A percentile compares a stretch with the other conserved stretches of the same genome.
These are phyloP conservation scores for Fagopyrum tataricum DNA, from an alignment of 148 eudicot genomes.

Conservation along the genomic window DNA sequence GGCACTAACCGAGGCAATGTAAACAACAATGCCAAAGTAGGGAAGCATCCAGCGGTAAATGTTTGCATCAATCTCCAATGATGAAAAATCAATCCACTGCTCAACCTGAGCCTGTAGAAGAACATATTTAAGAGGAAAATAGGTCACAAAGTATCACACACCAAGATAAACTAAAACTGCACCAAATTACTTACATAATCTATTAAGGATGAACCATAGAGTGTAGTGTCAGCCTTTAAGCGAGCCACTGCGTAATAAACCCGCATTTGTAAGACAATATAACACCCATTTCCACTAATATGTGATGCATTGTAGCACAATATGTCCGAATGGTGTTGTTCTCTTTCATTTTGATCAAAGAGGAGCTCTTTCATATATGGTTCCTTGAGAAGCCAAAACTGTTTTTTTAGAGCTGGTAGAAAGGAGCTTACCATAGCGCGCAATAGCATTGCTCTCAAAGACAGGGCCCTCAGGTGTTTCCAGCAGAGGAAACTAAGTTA, in stretches of 20 bases:
- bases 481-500: constrained; percentile 52
- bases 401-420: neutral
- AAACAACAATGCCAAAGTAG: constrained; percentile 30
- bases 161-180: neutral
- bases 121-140: neutral
- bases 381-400: neutral
- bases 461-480: constrained; percentile 59
- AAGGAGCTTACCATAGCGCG: constrained; percentile 46
- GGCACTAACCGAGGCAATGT: constrained; percentile 41
- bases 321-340: too few relatives aligned
- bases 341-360: too few relatives aligned
- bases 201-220: constrained; percentile 40
- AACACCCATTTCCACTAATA: too few relatives aligned
- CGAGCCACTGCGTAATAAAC: constrained; percentile 29
- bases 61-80: constrained; percentile 47
- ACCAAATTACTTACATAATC: constrained; percentile 38
- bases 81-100: constrained; percentile 64
- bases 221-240: constrained; percentile 41
- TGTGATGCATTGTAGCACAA: too few relatives aligned
- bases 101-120: constrained; percentile 41
- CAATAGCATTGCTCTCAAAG: constrained; percentile 71
- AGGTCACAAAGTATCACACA: neutral
- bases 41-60: constrained; percentile 35
- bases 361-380: too few relatives aligned
- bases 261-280: neutral